Evolutionary conservation across 495 filamentous ascomycete genomes (phyloP), one percentile per base, ranked within the genome.

Genomic region (Penicillium cinerascens): DNA sequence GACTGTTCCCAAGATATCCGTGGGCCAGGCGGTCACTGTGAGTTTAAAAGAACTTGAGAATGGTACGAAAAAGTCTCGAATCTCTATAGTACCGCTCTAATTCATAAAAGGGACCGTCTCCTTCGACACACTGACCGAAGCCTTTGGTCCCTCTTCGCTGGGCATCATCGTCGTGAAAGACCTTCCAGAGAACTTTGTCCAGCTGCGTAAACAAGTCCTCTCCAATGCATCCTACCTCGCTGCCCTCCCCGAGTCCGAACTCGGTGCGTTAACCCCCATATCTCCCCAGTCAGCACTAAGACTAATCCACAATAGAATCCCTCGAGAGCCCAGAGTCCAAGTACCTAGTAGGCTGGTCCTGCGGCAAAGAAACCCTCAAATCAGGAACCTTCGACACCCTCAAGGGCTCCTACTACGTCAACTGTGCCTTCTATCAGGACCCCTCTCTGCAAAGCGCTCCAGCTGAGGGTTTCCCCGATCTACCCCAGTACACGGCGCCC

Each of bases 371-470:
- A 70, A 93, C 88, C n/a, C 83, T 97, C 43, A 88, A 89, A 56
- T 84, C 87, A 63, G 90, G 92, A 86, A 51, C 40, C 41, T 89
- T 91, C 57, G 93, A 99, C 61, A 96, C 87, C 5, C 79, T 88
- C 10, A 99, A 99, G 74, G 93, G 93, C 47, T 95, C 90, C 16
- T 99, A 88, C 78, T 99, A 97, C 67, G 86, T 92, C 65, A 97
- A 97, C 72, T 96, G 91, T 69, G 88, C 88, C 45, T 97, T 96
- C 77, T 92, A 93, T 67, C 82, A 92, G 44, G 80, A 88, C 54
- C 76, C 82, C 2, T 50, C 60, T 2, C 74, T 90, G 5, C 74
- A 83, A 10, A 81, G 79, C 42, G 84, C 85, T 6, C 78, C 84
- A 2, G 71, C 72, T 5, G 72, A 82, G 44, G 82, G 79, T 54